phyloP scores from a whole-genome alignment of 2,329 filamentous ascomycete genomes.

The Cladosporium cucumerinum region DNA sequence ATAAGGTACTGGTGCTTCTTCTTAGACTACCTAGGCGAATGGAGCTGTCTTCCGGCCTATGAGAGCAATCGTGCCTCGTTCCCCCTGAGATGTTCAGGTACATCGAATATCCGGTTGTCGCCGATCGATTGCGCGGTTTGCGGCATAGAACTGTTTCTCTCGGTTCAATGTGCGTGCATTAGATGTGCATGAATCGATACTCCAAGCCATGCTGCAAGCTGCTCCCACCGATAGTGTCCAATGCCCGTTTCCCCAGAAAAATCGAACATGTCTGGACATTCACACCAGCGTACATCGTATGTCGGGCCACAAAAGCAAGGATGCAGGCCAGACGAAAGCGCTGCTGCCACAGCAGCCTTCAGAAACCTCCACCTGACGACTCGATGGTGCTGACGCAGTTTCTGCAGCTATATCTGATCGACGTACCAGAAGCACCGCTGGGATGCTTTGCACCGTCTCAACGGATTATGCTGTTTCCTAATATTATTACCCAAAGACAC shows the following conservation, averaged over 20 bases:
- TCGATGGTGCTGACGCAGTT: not conserved
- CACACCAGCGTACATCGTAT: not conserved
- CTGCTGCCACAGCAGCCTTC: not conserved
- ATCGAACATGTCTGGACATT: not conserved
- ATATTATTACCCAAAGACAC: not conserved
- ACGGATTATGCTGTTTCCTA: not conserved
- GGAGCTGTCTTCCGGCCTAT: not conserved
- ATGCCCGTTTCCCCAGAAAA: not conserved
- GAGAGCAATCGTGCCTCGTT: not conserved
- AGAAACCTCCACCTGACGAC: not conserved
- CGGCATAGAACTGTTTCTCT: not conserved
- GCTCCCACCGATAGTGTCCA: not conserved
- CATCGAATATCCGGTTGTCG: not conserved
- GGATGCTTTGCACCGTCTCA: not conserved
- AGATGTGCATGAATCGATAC: not conserved
- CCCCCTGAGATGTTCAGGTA: not conserved
- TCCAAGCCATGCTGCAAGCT: not conserved
- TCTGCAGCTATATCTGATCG: not conserved
- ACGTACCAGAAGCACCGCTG: not conserved
- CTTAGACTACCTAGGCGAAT: not conserved
- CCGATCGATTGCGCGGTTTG: not conserved
- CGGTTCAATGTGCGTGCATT: not conserved
- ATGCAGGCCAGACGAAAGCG: not conserved
- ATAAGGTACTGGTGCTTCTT: not conserved
- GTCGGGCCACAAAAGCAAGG: not conserved